Evolutionary conservation across 805 yeast species (phyloP), one percentile per base, ranked within the genome.

Genomic region (Candida orba): DNA sequence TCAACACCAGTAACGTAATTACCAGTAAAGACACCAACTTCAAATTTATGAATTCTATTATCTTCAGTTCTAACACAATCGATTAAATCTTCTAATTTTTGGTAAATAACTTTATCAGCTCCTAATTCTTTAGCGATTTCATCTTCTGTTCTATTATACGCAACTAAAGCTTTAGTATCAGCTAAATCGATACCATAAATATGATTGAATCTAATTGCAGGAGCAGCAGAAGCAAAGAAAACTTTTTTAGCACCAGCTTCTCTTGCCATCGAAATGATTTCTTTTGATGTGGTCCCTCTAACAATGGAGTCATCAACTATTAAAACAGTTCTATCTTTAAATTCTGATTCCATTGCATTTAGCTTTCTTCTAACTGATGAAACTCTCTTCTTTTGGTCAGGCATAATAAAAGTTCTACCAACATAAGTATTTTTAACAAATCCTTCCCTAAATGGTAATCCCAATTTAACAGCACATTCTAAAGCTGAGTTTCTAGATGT

Each of bases 381-480:
- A 41, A 90, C 80, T 65, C 99, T 79, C 66, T 90, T 95, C 62
- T 80, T 79, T 71, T 93, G 99, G 68, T 88, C 90, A 14, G 99
- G 98, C 99, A 93, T 93, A 58, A 93, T 93, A 61, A 93, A 93
- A 1, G 99, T 93, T 66, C 99, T 80, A 29, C 99, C 99, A 47
- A 93, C 95, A 60, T 93, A 93, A 57, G 97, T 76, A 69, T 93
- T 93, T 65, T 93, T 93, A 50, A 93, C 95, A 61, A 93, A 93
- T 23, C 97, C 99, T 68, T 93, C 99, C 60, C 99, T 78, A 67
- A 88, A 93, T 17, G 95, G 95, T 17, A 88, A 61, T 38, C 79
- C 76, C 50, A 93, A 72, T 39, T 79, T 71, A 32, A 84, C 90
- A 1, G 98, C 91, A 65, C 95, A 84, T 60, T 93, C 93, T 48